Evolutionary conservation across 2,329 filamentous ascomycete genomes (phyloP).

Genomic region (Chaetomiaceae sp.): DNA sequence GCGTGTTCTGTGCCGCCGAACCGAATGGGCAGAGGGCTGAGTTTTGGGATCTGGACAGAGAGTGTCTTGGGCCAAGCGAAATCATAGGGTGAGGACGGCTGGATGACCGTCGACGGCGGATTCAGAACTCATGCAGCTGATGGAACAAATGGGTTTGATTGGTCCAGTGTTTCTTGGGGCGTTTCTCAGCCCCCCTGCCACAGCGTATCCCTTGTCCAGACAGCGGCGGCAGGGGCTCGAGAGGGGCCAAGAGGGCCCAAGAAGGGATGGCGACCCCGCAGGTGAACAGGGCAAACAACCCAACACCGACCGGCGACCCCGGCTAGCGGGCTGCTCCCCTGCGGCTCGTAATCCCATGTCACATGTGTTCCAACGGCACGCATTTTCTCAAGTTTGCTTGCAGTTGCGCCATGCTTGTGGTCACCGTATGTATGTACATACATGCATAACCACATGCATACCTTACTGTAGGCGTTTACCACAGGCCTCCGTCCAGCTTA

Average conservation of each 20-base stretch:
- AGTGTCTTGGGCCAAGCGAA: slow-evolving; percentile 15
- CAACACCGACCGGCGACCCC: too few species aligned
- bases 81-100: slow-evolving; percentile 22
- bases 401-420: background rate
- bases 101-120: slow-evolving; percentile 11
- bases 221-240: too few species aligned
- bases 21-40: slow-evolving; percentile 9
- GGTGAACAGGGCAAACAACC: slow-evolving; percentile 1
- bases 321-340: too few species aligned
- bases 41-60: slow-evolving; percentile 3
- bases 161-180: slow-evolving; percentile 21
- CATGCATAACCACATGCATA: too few species aligned
- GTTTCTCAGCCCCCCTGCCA: slow-evolving; percentile 13
- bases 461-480: too few species aligned
- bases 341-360: too few species aligned
- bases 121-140: slow-evolving; percentile 23
- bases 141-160: slow-evolving; percentile 17
- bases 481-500: too few species aligned
- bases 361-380: background rate
- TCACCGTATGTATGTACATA: too few species aligned
- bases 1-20: slow-evolving; percentile 5
- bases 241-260: too few species aligned
- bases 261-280: background rate
- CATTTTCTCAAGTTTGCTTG: background rate
- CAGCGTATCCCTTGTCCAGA: background rate